Evolutionary conservation across 2,329 filamentous ascomycete species (phyloP).

Genomic region (Trichophyton verrucosum): DNA sequence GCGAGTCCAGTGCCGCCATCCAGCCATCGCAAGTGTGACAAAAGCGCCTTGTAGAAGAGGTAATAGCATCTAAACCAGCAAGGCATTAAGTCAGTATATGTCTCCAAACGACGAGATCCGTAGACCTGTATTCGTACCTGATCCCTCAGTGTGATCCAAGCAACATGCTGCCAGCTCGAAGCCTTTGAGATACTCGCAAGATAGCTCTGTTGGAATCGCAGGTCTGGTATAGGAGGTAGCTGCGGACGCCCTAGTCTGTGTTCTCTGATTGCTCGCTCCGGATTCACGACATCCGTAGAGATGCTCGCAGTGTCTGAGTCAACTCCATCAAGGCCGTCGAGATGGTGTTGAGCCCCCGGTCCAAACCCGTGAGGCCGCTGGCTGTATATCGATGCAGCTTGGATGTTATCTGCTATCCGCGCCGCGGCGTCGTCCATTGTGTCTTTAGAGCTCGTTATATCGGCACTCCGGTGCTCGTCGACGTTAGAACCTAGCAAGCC

Average conservation of each 20-base stretch:
- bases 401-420: conserved; percentile 65
- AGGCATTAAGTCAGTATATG: background rate
- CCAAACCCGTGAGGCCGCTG: conserved; percentile 44
- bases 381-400: conserved; percentile 64
- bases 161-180: conserved; percentile 65
- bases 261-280: conserved; percentile 24
- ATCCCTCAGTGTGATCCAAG: conserved; percentile 75
- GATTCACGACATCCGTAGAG: conserved; percentile 37
- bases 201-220: conserved; percentile 97
- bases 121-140: conserved; percentile 48
- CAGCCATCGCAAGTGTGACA: conserved; percentile 74
- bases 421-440: conserved; percentile 47
- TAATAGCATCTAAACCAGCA: conserved; percentile 54
- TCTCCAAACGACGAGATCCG: background rate
- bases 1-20: conserved; percentile 84
- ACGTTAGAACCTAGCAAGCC: background rate
- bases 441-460: background rate
- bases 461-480: background rate
- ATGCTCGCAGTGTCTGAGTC: conserved; percentile 32
- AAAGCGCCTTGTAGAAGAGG: conserved; percentile 75
- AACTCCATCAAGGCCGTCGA: conserved; percentile 54
- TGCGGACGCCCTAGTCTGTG: conserved; percentile 24
- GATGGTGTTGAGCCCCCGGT: conserved; percentile 54
- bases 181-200: conserved; percentile 74
- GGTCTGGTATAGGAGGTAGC: conserved; percentile 66